Base-by-base conservation (phyloP, 805 yeast genomes). In the Candida tammaniensis region DNA sequence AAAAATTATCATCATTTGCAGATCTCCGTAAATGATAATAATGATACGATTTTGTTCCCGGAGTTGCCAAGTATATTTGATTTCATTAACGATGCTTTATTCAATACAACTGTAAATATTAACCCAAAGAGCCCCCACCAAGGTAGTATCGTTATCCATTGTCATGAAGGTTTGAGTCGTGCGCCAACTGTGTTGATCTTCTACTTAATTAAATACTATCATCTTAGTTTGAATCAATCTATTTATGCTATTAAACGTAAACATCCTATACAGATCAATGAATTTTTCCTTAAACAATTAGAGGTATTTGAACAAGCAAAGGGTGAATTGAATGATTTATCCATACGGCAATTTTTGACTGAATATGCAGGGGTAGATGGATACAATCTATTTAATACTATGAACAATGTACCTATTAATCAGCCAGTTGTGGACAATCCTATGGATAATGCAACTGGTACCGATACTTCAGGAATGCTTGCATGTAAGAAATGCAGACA, bases 401-500 rank as follows among this genome's bases (percentile, higher is more conserved):
- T 31, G 17, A 20, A 7, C 22, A 20, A 20, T 20, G 9, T 7
- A 7, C 22, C 22, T 7, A 20, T 20, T 10, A 20, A 20, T 10
- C 7, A 20, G 22, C 22, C 22, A 20, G 9, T 7, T 20, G 9
- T 20, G 7, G 7, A 20, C 22, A 20, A 20, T n/a, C n/a, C n/a
- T n/a, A 10, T 20, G 7, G 22, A 20, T 10, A 20, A 20, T 20
- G 7, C 22, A 20, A 20, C n/a, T n/a, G n/a, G n/a, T n/a, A n/a
- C n/a, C n/a, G n/a, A n/a, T n/a, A n/a, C n/a, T n/a, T n/a, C n/a
- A n/a, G 31, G 31, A 7, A 17, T 27, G 5, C 12, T 34, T 3
- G 28, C 37, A 4, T 91, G 98, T 62, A 86, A 82, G 46, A 77
- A 78, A 54, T 91, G 98, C 63, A 74, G 97, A 44, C 73, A 76